Evolutionary conservation across 2,329 filamentous ascomycete genomes (phyloP).

Genomic region (Colletotrichum simmondsii): DNA sequence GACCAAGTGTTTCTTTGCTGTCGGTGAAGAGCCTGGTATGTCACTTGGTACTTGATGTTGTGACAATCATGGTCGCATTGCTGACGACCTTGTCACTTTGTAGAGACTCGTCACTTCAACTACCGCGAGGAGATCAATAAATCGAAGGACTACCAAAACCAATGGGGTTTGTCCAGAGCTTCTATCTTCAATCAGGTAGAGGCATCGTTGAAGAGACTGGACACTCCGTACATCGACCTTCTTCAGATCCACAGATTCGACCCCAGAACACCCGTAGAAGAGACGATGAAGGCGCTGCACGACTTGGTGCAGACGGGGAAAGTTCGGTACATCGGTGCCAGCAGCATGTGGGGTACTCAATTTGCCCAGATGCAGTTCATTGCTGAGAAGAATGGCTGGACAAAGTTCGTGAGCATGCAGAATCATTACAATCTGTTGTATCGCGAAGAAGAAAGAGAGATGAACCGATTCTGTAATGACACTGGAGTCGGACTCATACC

Average conservation of each 20-base stretch:
- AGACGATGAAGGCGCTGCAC: constrained; percentile 73
- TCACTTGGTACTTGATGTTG: neutral
- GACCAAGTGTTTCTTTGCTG: constrained; percentile 64
- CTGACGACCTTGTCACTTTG: neutral
- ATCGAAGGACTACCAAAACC: constrained; percentile 43
- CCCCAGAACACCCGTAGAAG: constrained; percentile 59
- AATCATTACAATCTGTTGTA: constrained; percentile 65
- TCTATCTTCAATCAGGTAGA: constrained; percentile 76
- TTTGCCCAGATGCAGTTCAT: constrained; percentile 61
- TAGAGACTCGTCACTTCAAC: constrained; percentile 37
- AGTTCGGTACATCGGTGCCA: constrained; percentile 65
- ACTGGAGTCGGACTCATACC: constrained; percentile 55
- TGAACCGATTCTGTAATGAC: constrained; percentile 53
- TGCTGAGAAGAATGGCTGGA: constrained; percentile 64
- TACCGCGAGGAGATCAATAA: constrained; percentile 36
- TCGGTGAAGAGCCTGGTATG: constrained; percentile 56
- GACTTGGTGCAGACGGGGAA: constrained; percentile 68
- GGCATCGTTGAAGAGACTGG: constrained; percentile 64
- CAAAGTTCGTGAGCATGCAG: constrained; percentile 68
- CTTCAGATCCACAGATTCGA: constrained; percentile 72
- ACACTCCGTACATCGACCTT: constrained; percentile 68
- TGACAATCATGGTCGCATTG: neutral
- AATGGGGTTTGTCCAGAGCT: constrained; percentile 66
- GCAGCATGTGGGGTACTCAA: constrained; percentile 59
- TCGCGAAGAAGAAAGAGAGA: constrained; percentile 66